phyloP scores from a whole-genome alignment of 2,329 filamentous ascomycete genomes.

The Helotiales sp. region DNA sequence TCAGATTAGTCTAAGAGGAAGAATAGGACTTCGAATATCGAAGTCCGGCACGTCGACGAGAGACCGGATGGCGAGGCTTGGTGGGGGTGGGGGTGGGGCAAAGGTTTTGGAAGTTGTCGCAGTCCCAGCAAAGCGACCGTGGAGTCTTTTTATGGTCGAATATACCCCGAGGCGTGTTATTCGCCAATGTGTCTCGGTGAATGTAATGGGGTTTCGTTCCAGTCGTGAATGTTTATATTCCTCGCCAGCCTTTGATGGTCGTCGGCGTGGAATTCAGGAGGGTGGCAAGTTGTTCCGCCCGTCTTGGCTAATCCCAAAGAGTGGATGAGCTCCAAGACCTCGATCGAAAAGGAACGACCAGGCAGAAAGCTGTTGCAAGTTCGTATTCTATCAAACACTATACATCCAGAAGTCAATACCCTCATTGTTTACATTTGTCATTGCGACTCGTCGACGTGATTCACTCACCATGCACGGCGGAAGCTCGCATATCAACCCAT shows the following conservation, averaged over 20 bases:
- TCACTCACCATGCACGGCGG: slow-evolving; percentile 32
- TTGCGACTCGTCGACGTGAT: not conserved
- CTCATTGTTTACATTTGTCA: not conserved
- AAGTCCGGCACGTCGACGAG: not conserved
- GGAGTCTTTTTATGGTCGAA: not conserved
- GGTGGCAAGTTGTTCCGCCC: not conserved
- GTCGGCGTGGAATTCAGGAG: not conserved
- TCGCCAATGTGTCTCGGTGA: not conserved
- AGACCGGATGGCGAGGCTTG: slow-evolving; percentile 4
- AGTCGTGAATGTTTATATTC: slow-evolving; percentile 13
- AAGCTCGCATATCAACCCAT: slow-evolving; percentile 5
- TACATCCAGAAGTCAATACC: too few species aligned
- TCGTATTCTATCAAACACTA: not conserved
- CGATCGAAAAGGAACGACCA: too few species aligned
- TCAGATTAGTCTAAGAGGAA: not conserved
- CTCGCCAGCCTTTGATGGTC: not conserved
- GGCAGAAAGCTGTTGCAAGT: not conserved
- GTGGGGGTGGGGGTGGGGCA: slow-evolving; percentile 22
- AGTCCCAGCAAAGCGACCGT: not conserved
- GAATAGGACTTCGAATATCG: not conserved
- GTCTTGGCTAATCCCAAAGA: slow-evolving; percentile 4
- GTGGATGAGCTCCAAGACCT: not conserved
- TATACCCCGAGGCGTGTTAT: not conserved
- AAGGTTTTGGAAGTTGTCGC: not conserved
- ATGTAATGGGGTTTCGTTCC: not conserved